Evolutionary conservation across 2,329 filamentous ascomycete genomes (phyloP).

Genomic region (Mycocentrospora acerina): DNA sequence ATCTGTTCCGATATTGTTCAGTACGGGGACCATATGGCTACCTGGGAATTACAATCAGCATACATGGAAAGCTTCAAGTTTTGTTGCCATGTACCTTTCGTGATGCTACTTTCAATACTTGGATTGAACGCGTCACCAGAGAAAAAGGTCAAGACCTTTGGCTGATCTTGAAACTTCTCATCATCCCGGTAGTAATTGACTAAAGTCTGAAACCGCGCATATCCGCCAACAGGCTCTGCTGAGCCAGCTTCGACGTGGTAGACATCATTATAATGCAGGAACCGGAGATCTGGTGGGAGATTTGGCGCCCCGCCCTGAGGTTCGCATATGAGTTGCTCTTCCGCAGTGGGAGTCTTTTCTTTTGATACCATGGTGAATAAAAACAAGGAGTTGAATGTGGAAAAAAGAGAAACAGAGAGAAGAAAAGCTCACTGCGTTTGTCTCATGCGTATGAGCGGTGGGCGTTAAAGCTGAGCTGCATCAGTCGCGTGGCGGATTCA

Average conservation of each 20-base stretch:
- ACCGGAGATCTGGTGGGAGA: conserved; percentile 68
- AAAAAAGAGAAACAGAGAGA: neutral
- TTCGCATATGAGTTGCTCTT: conserved; percentile 45
- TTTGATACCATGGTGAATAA: conserved; percentile 25
- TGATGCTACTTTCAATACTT: conserved; percentile 83
- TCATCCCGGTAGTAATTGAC: conserved; percentile 72
- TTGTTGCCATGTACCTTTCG: conserved; percentile 71
- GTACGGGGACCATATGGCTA: conserved; percentile 81
- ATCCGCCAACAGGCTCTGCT: conserved; percentile 79
- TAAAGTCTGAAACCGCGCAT: conserved; percentile 76
- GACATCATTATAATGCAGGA: conserved; percentile 91
- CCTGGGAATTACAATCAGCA: conserved; percentile 44
- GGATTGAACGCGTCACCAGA: conserved; percentile 94
- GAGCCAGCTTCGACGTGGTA: conserved; percentile 81
- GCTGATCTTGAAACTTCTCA: conserved; percentile 61
- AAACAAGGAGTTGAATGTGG: conserved; percentile 2
- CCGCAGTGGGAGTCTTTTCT: conserved; percentile 25
- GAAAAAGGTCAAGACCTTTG: conserved; percentile 75
- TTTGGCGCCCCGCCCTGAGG: conserved; percentile 45
- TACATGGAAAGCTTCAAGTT: neutral
- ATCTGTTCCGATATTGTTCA: conserved; percentile 76
- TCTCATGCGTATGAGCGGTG: conserved; percentile 28
- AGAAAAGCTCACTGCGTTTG: conserved; percentile 4
- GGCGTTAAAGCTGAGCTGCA: conserved; percentile 16
- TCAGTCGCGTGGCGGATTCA: conserved; percentile 19